A percentile compares a stretch with the other conserved stretches of the same genome.
These are phyloP conservation scores for Alloteropsis semialata DNA, from an alignment of 176 grass and related monocot species.

Conservation along the genomic window DNA sequence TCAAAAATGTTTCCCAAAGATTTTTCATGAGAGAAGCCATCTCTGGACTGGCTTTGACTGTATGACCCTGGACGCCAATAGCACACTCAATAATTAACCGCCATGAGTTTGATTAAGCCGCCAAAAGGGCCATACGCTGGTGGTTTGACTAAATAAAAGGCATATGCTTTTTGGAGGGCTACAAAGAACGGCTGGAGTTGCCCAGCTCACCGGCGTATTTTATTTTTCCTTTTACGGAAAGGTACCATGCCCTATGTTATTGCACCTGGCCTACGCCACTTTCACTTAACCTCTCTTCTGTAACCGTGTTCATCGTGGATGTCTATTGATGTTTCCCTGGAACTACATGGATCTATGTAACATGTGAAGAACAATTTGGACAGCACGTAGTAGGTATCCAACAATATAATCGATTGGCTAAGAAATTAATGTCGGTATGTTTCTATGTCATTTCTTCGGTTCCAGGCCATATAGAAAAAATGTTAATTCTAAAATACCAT, in stretches of 20 bases:
- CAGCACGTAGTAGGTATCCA: neutral
- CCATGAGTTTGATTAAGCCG: too few relatives aligned
- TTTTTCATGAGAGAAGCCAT: too few relatives aligned
- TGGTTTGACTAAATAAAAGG: neutral
- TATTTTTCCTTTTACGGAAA: neutral
- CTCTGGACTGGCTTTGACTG: too few relatives aligned
- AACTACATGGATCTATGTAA: too few relatives aligned
- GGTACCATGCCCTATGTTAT: neutral
- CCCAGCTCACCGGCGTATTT: neutral
- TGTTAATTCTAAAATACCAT: too few relatives aligned
- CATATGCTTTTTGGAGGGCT: neutral
- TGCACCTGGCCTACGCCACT: neutral
- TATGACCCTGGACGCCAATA: too few relatives aligned
- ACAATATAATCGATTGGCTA: too few relatives aligned
- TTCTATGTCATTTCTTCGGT: too few relatives aligned
- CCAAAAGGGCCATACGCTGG: neutral
- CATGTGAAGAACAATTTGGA: neutral
- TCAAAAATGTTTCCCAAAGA: too few relatives aligned
- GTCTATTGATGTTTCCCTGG: neutral
- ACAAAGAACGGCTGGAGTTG: constrained; percentile 27
- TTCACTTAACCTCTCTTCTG: neutral
- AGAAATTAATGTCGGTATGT: too few relatives aligned
- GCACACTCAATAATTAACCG: too few relatives aligned
- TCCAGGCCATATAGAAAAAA: too few relatives aligned
- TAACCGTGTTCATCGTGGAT: neutral